Base-by-base conservation (phyloP, 2,329 filamentous ascomycete species). In the Hypoxylon rubiginosum region DNA sequence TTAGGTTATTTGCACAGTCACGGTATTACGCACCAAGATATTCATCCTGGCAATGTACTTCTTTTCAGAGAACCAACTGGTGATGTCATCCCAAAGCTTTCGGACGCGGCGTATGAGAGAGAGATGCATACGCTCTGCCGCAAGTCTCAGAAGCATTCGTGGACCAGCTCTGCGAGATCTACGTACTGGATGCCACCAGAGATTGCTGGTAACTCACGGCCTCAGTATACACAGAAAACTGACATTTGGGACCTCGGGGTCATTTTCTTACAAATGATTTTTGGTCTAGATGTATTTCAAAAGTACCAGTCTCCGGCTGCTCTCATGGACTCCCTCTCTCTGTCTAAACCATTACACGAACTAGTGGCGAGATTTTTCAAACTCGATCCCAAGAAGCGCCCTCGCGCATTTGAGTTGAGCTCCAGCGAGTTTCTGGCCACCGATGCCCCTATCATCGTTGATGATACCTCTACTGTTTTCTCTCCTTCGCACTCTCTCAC, bases 201-300 rank as follows among this genome's bases (percentile, higher is more conserved):
- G 79, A 85, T 94, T 54, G 86, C 87, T 30, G 86, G 82, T 50
- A 85, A 83, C 0, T 87, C 85, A 64, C 90, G 86, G 28, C 85
- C 85, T 30, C 83, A 91, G 77, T 84, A 91, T 80, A 89, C 86
- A 1, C 86, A 87, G 73, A 97, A 97, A 77, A 93, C 93, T 0
- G 96, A 98, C 77, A 88, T 98, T 8, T 99, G 96, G 96, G 92
- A 97, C 71, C 89, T 99, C 73, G 96, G 96, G 4, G 88, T 97
- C 30, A 87, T 97, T 4, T 92, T 97, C 72, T 79, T 97, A 41
- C 95, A 99, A 77, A 97, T 98, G 93, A 87, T 96, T 3, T 95
- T 97, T 77, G 96, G 96, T 1, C 84, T 93, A 34, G 89, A 93
- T 70, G 87, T 93, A 6, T 84, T 91, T 17, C 85, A 91, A 64